A percentile compares a stretch with the other conserved stretches of the same genome.
Conservation (phyloP, 2,329 filamentous ascomycete species). For the Corynespora cassiicola region DNA sequence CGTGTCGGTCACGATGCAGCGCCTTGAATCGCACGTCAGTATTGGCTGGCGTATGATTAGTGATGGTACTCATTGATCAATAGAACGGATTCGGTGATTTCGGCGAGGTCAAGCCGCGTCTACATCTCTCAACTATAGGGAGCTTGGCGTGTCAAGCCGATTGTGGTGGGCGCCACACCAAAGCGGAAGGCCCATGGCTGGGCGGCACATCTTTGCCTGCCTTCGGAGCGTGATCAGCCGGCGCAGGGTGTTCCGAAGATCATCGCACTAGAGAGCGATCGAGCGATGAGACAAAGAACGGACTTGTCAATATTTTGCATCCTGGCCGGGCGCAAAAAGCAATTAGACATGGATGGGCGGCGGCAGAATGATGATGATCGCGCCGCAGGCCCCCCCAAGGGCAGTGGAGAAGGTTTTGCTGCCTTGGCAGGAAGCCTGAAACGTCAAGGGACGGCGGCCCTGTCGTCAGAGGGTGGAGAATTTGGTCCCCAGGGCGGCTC, state of each 20-base stretch:
- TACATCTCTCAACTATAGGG: slow-evolving; percentile 15
- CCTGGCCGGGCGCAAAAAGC: slow-evolving; percentile 1
- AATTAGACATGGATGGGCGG: slow-evolving; percentile 1
- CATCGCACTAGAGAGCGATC: slow-evolving; percentile 11
- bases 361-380: slow-evolving; percentile 8
- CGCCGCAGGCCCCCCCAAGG: slow-evolving; percentile 12
- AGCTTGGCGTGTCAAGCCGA: slow-evolving; percentile 26
- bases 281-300: slow-evolving; percentile 7
- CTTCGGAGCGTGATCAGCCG: slow-evolving; percentile 15
- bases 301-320: background rate
- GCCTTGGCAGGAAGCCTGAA: slow-evolving; percentile 22
- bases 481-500: slow-evolving; percentile 3
- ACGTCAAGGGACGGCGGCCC: slow-evolving; percentile 10
- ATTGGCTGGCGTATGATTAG: slow-evolving; percentile 10
- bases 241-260: slow-evolving; percentile 11
- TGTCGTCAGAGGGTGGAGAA: slow-evolving; percentile 12
- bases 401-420: slow-evolving; percentile 6
- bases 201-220: slow-evolving; percentile 3
- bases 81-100: slow-evolving; percentile 23
- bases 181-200: slow-evolving; percentile 11
- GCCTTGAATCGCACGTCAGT: slow-evolving; percentile 6
- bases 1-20: slow-evolving; percentile 4
- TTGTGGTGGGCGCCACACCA: slow-evolving; percentile 25
- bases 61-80: slow-evolving; percentile 22
- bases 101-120: slow-evolving; percentile 35